Percentiles rank a stretch among this genome's conserved stretches.
Evolutionary conservation across 352 stramenopile species (phyloP).

Genomic region (Thalassiosira pacifica): DNA sequence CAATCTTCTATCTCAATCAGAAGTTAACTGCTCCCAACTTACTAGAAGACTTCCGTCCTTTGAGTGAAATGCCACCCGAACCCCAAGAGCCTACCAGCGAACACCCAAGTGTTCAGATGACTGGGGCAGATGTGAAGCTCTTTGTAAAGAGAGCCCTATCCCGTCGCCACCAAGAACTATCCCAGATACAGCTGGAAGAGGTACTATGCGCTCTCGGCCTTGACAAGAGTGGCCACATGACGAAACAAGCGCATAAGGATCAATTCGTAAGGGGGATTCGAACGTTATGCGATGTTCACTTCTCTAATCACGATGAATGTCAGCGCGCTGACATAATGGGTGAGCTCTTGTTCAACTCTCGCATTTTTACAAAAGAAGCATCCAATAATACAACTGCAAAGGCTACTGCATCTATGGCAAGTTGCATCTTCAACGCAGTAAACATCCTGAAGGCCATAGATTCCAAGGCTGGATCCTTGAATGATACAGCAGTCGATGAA

Average conservation of each 20-base stretch:
- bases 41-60: too few relatives aligned
- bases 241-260: constrained; percentile 6
- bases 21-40: too few relatives aligned
- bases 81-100: too few relatives aligned
- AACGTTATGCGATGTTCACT: not conserved
- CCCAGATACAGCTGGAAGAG: too few relatives aligned
- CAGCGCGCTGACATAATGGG: not conserved
- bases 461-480: not conserved
- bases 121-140: too few relatives aligned
- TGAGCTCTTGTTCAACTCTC: not conserved
- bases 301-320: not conserved
- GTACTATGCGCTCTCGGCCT: constrained; percentile 3
- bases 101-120: too few relatives aligned
- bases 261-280: not conserved
- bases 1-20: too few relatives aligned
- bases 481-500: not conserved
- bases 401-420: not conserved
- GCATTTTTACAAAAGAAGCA: constrained; percentile 1
- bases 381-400: not conserved
- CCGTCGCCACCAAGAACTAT: too few relatives aligned
- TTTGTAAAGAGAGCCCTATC: too few relatives aligned
- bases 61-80: too few relatives aligned
- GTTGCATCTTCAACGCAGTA: not conserved
- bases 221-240: not conserved
- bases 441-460: not conserved